phyloP scores from a whole-genome alignment of 208 protist species.

The Eutreptiella sp. region DNA sequence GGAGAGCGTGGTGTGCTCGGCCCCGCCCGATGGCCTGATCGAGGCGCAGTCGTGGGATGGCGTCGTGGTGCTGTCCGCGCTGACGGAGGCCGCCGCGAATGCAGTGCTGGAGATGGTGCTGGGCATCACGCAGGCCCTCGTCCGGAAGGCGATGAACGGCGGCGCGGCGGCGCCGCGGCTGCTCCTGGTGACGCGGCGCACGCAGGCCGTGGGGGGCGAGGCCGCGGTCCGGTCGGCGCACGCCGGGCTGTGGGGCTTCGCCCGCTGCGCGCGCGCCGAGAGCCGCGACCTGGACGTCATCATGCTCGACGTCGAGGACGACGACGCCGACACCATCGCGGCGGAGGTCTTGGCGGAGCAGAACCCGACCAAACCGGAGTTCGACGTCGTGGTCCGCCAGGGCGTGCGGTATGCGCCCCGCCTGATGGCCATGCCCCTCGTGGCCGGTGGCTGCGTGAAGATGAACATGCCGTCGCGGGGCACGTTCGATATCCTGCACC shows the following conservation, averaged over 20 bases:
- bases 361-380: background rate
- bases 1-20: background rate
- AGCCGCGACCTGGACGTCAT: background rate
- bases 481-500: too few relatives aligned
- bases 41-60: background rate
- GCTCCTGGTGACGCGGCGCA: slow-evolving; percentile 11
- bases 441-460: too few relatives aligned
- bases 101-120: slow-evolving; percentile 7
- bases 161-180: background rate
- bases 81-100: background rate
- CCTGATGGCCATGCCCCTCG: too few relatives aligned
- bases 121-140: background rate
- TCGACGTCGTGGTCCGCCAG: too few relatives aligned
- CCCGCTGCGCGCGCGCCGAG: background rate
- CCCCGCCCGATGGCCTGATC: background rate
- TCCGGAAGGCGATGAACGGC: background rate
- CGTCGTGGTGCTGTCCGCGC: slow-evolving; percentile 11
- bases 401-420: too few relatives aligned
- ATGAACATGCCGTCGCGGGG: too few relatives aligned
- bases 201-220: background rate
- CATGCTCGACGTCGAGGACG: too few relatives aligned
- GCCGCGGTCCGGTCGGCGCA: background rate
- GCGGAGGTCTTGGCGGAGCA: background rate
- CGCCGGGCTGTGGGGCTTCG: background rate
- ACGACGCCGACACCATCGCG: too few relatives aligned